phyloP scores from a whole-genome alignment of 1,139 yeast species.

The Entelexis paramagnoliae region DNA sequence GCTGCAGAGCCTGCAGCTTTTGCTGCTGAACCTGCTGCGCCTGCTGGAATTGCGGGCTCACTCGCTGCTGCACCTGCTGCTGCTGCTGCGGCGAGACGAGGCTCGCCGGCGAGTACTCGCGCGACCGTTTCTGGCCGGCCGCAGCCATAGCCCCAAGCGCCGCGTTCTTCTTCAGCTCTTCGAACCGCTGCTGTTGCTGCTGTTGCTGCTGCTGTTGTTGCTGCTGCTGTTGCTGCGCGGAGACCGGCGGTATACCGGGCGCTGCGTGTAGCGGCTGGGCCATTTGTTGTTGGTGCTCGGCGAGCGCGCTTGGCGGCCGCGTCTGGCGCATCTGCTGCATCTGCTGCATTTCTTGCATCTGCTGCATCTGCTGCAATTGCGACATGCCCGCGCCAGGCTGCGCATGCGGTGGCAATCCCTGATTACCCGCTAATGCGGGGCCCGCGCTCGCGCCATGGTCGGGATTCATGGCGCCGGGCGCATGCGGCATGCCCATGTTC shows the following conservation, averaged over 20 bases:
- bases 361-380: not conserved
- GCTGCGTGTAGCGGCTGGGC: not conserved
- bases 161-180: conserved; percentile 8
- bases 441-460: not conserved
- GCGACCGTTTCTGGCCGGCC: not conserved
- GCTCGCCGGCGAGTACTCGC: not conserved
- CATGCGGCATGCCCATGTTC: not conserved
- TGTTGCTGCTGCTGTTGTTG: no score
- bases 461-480: not conserved
- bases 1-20: not conserved
- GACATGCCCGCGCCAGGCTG: not conserved
- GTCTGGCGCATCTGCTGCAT: conserved; percentile 1
- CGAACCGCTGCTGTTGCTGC: conserved; percentile 5
- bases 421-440: not conserved
- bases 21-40: conserved; percentile 17
- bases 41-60: conserved; percentile 15
- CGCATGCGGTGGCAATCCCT: not conserved
- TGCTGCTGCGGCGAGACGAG: not conserved
- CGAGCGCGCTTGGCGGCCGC: not conserved
- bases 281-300: not conserved
- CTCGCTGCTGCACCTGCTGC: not conserved
- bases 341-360: not conserved
- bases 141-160: not conserved
- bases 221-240: not conserved
- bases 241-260: not conserved